These are phyloP conservation scores for Calonectria pteridis DNA, from an alignment of 2,329 filamentous ascomycete genomes.

Conservation along the genomic window DNA sequence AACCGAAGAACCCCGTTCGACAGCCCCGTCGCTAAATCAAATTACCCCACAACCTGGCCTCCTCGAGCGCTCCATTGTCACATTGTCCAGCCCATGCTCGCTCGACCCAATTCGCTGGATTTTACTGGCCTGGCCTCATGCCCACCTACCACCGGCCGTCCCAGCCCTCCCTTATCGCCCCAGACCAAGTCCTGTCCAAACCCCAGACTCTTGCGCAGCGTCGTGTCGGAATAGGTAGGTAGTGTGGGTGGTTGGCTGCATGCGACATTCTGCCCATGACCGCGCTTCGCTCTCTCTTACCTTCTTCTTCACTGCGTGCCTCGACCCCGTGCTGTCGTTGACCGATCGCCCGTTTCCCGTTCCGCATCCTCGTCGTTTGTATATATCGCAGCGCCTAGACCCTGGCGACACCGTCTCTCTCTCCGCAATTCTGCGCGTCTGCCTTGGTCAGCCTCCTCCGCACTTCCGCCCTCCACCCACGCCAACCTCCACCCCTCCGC, in stretches of 20 bases:
- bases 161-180: slow-evolving; percentile 23
- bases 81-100: slow-evolving; percentile 1
- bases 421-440: slow-evolving; percentile 12
- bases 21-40: neutral
- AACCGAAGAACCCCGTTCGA: slow-evolving; percentile 12
- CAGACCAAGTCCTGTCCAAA: slow-evolving; percentile 13
- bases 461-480: slow-evolving; percentile 22
- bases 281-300: neutral
- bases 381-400: neutral
- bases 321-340: neutral
- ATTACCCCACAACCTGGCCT: slow-evolving; percentile 22
- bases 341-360: neutral
- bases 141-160: slow-evolving; percentile 23
- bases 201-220: slow-evolving; percentile 22
- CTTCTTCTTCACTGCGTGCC: neutral
- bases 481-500: slow-evolving; percentile 26
- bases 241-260: neutral
- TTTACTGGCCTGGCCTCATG: slow-evolving; percentile 2
- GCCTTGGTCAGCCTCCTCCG: slow-evolving; percentile 24
- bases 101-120: slow-evolving; percentile 19
- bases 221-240: slow-evolving; percentile 24
- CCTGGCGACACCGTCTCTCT: neutral
- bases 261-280: neutral
- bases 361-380: neutral
- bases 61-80: slow-evolving; percentile 7